Evolutionary conservation across 2,329 filamentous ascomycete genomes (phyloP).

Genomic region (Pezicula rhizophila): DNA sequence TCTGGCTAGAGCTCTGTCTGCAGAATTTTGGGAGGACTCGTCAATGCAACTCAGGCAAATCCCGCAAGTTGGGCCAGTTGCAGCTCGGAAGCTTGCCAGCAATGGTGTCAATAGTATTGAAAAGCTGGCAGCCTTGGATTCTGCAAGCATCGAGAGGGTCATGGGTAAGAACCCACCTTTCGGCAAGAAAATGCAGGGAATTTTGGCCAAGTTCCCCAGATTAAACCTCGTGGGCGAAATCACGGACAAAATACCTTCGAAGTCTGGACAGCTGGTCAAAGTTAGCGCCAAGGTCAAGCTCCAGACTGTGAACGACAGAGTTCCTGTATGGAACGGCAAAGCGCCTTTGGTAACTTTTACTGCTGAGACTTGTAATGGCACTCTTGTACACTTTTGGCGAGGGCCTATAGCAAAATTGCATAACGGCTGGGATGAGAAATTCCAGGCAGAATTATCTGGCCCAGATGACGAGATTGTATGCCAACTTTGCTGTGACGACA

Average conservation of each 20-base stretch:
- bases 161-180: slow-evolving; percentile 78
- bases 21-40: slow-evolving; percentile 71
- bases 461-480: slow-evolving; percentile 56
- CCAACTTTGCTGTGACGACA: slow-evolving; percentile 77
- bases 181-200: slow-evolving; percentile 62
- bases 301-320: slow-evolving; percentile 63
- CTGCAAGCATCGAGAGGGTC: slow-evolving; percentile 68
- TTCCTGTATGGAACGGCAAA: slow-evolving; percentile 57
- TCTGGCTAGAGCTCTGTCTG: slow-evolving; percentile 69
- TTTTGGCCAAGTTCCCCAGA: slow-evolving; percentile 63
- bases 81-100: slow-evolving; percentile 66
- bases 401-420: slow-evolving; percentile 59
- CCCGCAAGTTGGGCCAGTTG: slow-evolving; percentile 67
- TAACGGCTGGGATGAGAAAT: slow-evolving; percentile 50
- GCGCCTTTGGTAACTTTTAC: slow-evolving; percentile 68
- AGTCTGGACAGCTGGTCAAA: slow-evolving; percentile 38
- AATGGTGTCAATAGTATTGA: slow-evolving; percentile 68
- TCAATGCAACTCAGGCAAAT: slow-evolving; percentile 79
- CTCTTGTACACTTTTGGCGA: slow-evolving; percentile 62
- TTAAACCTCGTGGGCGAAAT: slow-evolving; percentile 37
- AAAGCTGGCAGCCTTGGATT: slow-evolving; percentile 60
- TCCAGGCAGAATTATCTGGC: slow-evolving; percentile 49
- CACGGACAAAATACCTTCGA: slow-evolving; percentile 18
- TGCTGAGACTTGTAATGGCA: slow-evolving; percentile 63
- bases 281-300: slow-evolving; percentile 61